Conservation (phyloP, 495 filamentous ascomycete species). For the Neurospora tetrasperma region DNA sequence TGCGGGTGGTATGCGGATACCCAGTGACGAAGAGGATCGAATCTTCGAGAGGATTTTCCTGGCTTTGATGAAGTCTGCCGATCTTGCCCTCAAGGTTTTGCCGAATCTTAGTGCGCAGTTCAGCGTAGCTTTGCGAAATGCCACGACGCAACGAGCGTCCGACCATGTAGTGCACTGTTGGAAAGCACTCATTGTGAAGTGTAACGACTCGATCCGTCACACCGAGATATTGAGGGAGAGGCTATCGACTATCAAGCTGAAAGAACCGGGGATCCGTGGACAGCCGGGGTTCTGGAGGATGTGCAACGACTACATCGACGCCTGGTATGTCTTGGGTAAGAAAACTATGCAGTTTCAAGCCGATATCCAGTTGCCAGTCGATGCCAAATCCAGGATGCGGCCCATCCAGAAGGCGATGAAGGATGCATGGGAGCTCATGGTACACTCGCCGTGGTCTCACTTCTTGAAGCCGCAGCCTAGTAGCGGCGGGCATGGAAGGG, state of each 20-base stretch:
- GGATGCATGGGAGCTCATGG: conserved; percentile 62
- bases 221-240: conserved; percentile 58
- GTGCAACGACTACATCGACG: conserved; percentile 64
- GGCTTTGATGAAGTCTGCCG: conserved; percentile 56
- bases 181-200: conserved; percentile 58
- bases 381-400: conserved; percentile 59
- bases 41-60: conserved; percentile 73
- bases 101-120: conserved; percentile 58
- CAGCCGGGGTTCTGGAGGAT: conserved; percentile 74
- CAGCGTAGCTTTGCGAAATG: conserved; percentile 33
- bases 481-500: not conserved
- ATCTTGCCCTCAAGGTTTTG: conserved; percentile 53
- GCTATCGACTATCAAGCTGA: conserved; percentile 70
- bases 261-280: conserved; percentile 67
- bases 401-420: conserved; percentile 68
- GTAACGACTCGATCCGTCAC: conserved; percentile 50
- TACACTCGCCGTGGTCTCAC: conserved; percentile 66
- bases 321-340: conserved; percentile 62
- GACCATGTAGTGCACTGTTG: conserved; percentile 52
- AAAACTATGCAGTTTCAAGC: conserved; percentile 57
- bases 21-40: conserved; percentile 57
- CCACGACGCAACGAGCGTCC: conserved; percentile 29
- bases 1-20: conserved; percentile 27
- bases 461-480: conserved; percentile 19
- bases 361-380: conserved; percentile 50